Percentiles rank a stretch among this genome's conserved stretches.
Conservation (phyloP, 2,329 filamentous ascomycete genomes). For the Penicillium italicum region DNA sequence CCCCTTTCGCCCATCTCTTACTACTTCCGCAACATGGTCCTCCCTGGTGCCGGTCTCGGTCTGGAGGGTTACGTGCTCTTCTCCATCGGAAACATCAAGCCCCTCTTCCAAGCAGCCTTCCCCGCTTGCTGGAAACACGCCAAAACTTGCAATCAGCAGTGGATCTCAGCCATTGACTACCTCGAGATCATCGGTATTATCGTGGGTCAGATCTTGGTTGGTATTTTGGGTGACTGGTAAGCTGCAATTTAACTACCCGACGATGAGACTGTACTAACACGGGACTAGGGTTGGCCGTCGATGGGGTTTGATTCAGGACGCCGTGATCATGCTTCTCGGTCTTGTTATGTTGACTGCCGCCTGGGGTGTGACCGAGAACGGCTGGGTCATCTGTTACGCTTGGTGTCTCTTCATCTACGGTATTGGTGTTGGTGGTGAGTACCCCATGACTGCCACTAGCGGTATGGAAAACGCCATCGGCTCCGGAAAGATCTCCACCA, state of each 20-base stretch:
- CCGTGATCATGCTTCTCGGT: slow-evolving; percentile 88
- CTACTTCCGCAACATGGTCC: slow-evolving; percentile 86
- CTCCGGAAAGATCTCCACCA: slow-evolving; percentile 82
- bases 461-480: slow-evolving; percentile 89
- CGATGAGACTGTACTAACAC: slow-evolving; percentile 4
- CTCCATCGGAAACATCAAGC: slow-evolving; percentile 89
- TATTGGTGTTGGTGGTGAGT: slow-evolving; percentile 68
- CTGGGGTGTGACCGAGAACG: slow-evolving; percentile 82
- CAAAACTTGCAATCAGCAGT: slow-evolving; percentile 68
- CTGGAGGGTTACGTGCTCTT: slow-evolving; percentile 96
- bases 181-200: slow-evolving; percentile 95
- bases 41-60: slow-evolving; percentile 86
- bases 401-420: slow-evolving; percentile 93
- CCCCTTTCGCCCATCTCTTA: slow-evolving; percentile 77
- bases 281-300: slow-evolving; percentile 73
- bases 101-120: slow-evolving; percentile 74
- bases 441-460: slow-evolving; percentile 93
- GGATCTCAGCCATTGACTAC: slow-evolving; percentile 81
- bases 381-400: slow-evolving; percentile 96
- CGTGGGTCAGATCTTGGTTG: slow-evolving; percentile 83
- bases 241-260: slow-evolving; percentile 5
- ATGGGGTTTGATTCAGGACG: slow-evolving; percentile 94
- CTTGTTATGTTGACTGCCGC: slow-evolving; percentile 85
- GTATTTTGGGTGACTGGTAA: slow-evolving; percentile 69
- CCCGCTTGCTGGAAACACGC: slow-evolving; percentile 69